phyloP scores from a whole-genome alignment of 805 yeast genomes.

The Sugiyamaella qingdaonensis region DNA sequence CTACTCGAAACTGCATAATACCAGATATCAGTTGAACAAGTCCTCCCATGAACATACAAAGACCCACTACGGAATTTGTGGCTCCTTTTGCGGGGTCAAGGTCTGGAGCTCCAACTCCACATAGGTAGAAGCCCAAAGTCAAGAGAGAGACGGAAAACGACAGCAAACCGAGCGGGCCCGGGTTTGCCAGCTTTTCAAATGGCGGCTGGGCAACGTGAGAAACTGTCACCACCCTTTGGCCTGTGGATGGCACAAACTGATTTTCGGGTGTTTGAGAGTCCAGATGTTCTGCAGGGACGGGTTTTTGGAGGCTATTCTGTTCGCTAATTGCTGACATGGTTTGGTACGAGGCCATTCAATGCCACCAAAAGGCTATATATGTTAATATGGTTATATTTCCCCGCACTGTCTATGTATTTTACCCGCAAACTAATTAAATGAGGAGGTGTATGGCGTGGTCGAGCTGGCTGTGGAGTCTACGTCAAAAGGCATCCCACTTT shows the following conservation, averaged over 20 bases:
- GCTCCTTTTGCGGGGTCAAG: conserved; percentile 2
- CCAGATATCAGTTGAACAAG: conserved; percentile 56
- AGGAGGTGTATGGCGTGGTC: no score
- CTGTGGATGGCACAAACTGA: background rate
- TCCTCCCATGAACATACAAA: conserved; percentile 54
- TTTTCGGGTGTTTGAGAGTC: background rate
- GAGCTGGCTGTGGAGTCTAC: no score
- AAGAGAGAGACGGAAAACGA: conserved; percentile 2
- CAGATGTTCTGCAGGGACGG: background rate
- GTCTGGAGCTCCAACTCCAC: conserved; percentile 6
- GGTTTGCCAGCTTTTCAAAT: conserved; percentile 5
- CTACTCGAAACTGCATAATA: conserved; percentile 60
- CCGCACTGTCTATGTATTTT: no score
- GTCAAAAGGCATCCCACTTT: no score
- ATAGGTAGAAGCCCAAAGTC: background rate
- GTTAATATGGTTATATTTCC: no score
- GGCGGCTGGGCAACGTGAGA: conserved; percentile 5
- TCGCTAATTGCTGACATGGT: background rate
- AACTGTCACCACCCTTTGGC: conserved; percentile 2
- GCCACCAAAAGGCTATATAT: no score
- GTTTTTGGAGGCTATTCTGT: background rate
- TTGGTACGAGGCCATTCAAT: background rate
- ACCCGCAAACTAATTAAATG: no score
- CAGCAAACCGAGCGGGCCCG: conserved; percentile 5
- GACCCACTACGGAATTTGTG: conserved; percentile 2